Percentiles rank a stretch among this genome's conserved stretches.
Conservation (phyloP, 2,329 filamentous ascomycete genomes). For the Colletotrichum acutatum region DNA sequence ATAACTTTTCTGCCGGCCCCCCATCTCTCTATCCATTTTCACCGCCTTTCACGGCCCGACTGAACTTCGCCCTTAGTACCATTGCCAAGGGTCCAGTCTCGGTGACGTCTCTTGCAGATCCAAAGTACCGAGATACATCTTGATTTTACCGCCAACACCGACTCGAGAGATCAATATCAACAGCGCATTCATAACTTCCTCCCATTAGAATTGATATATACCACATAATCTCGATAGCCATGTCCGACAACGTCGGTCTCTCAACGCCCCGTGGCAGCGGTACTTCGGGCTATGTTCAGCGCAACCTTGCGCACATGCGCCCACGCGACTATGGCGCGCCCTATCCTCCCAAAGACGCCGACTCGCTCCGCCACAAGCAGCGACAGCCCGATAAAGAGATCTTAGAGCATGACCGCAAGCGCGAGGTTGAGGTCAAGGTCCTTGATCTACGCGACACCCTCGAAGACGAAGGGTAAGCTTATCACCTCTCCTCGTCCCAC, state of each 20-base stretch:
- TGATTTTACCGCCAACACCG: slow-evolving; percentile 1
- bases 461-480: slow-evolving; percentile 82
- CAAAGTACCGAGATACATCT: slow-evolving; percentile 19
- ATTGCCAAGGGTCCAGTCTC: slow-evolving; percentile 22
- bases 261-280: slow-evolving; percentile 93
- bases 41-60: slow-evolving; percentile 24
- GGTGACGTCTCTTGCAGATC: slow-evolving; percentile 28
- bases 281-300: slow-evolving; percentile 97
- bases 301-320: slow-evolving; percentile 88
- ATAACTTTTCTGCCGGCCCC: slow-evolving; percentile 29
- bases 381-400: slow-evolving; percentile 92
- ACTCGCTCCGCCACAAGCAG: slow-evolving; percentile 77
- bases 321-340: slow-evolving; percentile 84
- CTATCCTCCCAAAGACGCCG: slow-evolving; percentile 76
- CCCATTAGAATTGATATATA: background rate
- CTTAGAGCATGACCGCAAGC: slow-evolving; percentile 91
- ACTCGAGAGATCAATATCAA: background rate
- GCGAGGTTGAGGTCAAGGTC: slow-evolving; percentile 92
- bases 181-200: background rate
- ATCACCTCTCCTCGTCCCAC: slow-evolving; percentile 42
- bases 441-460: slow-evolving; percentile 89
- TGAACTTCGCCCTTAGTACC: slow-evolving; percentile 15
- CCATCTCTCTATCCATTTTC: background rate
- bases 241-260: slow-evolving; percentile 98
- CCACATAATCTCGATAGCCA: slow-evolving; percentile 49